phyloP scores from a whole-genome alignment of 768 basidiomycete genomes.

The Termitomyces sp. region DNA sequence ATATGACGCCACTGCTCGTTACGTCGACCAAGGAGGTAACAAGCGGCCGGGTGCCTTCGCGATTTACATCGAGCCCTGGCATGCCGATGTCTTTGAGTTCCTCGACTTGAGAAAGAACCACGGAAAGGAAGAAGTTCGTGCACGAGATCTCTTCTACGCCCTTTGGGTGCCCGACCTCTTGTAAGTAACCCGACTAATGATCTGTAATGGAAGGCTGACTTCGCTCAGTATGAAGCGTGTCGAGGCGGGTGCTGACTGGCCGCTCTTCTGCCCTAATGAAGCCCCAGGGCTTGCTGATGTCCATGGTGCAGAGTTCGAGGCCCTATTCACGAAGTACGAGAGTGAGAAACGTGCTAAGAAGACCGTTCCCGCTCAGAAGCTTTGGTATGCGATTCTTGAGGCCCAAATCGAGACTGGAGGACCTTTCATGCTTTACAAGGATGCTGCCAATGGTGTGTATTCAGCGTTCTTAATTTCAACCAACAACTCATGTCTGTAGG shows the following conservation, averaged over 20 bases:
- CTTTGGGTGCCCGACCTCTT: conserved; percentile 98
- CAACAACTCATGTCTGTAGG: conserved; percentile 34
- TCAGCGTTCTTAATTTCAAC: background rate
- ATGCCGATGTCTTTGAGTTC: conserved; percentile 96
- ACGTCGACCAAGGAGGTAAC: conserved; percentile 99
- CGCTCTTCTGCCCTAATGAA: conserved; percentile 97
- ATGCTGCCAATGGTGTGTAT: conserved; percentile 81
- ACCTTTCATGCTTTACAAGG: conserved; percentile 99
- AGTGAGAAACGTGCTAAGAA: conserved; percentile 83
- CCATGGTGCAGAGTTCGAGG: conserved; percentile 86
- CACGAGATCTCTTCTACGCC: conserved; percentile 96
- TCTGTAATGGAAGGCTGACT: background rate
- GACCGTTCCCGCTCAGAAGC: conserved; percentile 89
- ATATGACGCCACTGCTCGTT: conserved; percentile 96
- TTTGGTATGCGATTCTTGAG: conserved; percentile 97
- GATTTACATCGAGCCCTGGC: conserved; percentile 99
- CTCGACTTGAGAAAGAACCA: conserved; percentile 98
- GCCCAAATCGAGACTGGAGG: conserved; percentile 97
- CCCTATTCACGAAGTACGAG: conserved; percentile 84
- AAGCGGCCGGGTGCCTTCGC: conserved; percentile 99
- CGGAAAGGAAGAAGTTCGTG: conserved; percentile 96
- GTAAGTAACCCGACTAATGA: conserved; percentile 37
- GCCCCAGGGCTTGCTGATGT: conserved; percentile 88
- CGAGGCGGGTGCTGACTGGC: conserved; percentile 86
- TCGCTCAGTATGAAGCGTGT: conserved; percentile 88